Conservation (phyloP, 176 grass and related monocot species). For the Alloteropsis semialata region DNA sequence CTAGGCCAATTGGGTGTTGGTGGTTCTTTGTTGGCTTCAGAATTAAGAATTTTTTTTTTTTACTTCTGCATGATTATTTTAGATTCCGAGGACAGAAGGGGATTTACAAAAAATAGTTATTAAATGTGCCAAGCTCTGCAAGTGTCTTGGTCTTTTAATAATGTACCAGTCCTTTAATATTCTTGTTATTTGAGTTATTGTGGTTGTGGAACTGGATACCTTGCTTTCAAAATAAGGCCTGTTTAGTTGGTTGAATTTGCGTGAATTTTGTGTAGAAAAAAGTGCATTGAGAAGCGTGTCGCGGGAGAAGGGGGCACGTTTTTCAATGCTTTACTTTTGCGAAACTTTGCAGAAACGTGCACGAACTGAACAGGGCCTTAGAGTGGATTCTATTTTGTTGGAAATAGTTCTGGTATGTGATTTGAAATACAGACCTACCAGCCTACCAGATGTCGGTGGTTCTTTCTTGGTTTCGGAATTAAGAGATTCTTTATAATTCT, state of each 20-base stretch:
- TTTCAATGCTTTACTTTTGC: no score
- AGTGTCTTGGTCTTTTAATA: background rate
- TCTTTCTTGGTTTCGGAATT: background rate
- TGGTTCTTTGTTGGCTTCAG: background rate
- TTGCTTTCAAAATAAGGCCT: background rate
- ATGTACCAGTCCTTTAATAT: no score
- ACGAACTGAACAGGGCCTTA: no score
- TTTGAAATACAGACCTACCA: no score
- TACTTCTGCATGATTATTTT: background rate
- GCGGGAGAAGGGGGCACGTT: no score
- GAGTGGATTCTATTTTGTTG: background rate
- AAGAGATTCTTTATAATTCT: background rate
- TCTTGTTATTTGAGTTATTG: background rate
- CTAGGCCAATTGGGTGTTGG: background rate
- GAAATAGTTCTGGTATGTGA: background rate
- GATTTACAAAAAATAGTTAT: background rate
- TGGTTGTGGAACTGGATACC: background rate
- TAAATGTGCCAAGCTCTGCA: background rate
- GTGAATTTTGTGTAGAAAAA: no score
- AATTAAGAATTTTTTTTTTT: background rate
- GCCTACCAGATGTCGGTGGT: background rate
- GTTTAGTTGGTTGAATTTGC: no score
- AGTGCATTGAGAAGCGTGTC: no score
- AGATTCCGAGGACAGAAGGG: background rate
- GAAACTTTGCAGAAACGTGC: no score